A percentile compares a stretch with the other conserved stretches of the same genome.
Evolutionary conservation across 176 grass and related monocot species (phyloP).

Genomic region (Sorghum bicolor): DNA sequence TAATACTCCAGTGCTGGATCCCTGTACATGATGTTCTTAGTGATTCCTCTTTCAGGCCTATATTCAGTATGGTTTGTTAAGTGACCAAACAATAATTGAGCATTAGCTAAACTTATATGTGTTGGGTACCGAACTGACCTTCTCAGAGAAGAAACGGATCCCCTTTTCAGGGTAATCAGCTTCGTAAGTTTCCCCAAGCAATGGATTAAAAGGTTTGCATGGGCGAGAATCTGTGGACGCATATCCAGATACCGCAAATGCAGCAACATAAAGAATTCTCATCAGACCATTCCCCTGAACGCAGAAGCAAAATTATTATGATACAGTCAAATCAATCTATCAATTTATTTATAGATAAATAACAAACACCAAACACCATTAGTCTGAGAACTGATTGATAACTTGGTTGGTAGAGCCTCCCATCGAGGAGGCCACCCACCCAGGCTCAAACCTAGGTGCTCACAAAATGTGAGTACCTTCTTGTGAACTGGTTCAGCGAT

Average conservation of each 20-base stretch:
- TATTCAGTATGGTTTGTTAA: neutral
- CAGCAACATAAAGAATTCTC: conserved; percentile 86
- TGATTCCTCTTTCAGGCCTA: neutral
- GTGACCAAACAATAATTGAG: neutral
- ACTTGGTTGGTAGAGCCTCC: neutral
- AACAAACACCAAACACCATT: conserved; percentile 17
- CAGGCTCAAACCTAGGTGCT: neutral
- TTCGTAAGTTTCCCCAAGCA: conserved; percentile 94
- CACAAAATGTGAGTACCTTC: neutral
- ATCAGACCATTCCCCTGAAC: conserved; percentile 76
- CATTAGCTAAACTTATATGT: conserved; percentile 17
- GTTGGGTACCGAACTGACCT: conserved; percentile 44
- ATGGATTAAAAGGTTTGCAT: conserved; percentile 94
- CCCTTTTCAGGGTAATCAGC: conserved; percentile 88
- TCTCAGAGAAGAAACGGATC: conserved; percentile 85
- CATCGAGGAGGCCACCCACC: neutral
- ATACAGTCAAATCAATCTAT: conserved; percentile 1
- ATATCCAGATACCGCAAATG: conserved; percentile 92
- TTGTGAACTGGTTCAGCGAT: neutral
- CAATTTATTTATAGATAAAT: conserved; percentile 11
- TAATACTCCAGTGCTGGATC: neutral
- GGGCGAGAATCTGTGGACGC: conserved; percentile 69
- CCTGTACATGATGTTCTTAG: neutral
- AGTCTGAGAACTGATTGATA: neutral
- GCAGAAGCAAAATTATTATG: conserved; percentile 28